Conservation (phyloP, 192 early-diverging fungal genomes). For the Coemansia sp. region DNA sequence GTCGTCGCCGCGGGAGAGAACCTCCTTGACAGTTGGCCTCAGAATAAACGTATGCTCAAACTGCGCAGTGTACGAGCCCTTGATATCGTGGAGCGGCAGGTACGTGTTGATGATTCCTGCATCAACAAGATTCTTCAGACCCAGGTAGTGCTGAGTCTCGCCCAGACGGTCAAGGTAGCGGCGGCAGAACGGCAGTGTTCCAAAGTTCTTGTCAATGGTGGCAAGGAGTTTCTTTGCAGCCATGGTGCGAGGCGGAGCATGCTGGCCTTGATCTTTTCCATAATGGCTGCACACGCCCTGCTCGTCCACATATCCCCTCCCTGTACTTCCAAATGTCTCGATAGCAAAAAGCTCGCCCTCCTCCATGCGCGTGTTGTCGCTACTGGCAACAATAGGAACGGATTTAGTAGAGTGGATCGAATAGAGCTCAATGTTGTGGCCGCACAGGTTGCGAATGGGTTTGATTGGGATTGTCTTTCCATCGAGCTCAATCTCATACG, state of each 20-base stretch:
- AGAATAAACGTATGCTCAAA: conserved; percentile 94
- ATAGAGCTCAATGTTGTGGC: conserved; percentile 91
- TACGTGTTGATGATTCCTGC: conserved; percentile 78
- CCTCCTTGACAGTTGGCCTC: conserved; percentile 86
- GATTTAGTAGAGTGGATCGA: conserved; percentile 92
- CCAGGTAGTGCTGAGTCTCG: conserved; percentile 85
- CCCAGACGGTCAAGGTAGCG: conserved; percentile 93
- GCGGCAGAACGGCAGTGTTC: conserved; percentile 92
- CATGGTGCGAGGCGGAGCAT: conserved; percentile 10
- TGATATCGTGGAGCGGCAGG: conserved; percentile 83
- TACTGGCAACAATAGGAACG: conserved; percentile 89
- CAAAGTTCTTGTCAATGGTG: conserved; percentile 81
- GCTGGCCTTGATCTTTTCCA: conserved; percentile 60
- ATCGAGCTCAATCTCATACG: conserved; percentile 92
- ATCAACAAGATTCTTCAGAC: conserved; percentile 83
- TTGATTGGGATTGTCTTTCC: conserved; percentile 91
- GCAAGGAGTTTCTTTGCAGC: conserved; percentile 48
- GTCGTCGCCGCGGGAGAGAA: conserved; percentile 72
- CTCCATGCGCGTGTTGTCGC: conserved; percentile 93
- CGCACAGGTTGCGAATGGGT: conserved; percentile 93
- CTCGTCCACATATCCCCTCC: conserved; percentile 84
- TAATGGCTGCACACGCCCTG: conserved; percentile 94
- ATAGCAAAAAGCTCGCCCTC: conserved; percentile 94
- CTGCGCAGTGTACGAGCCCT: conserved; percentile 92
- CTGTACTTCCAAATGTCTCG: conserved; percentile 97